phyloP scores from a whole-genome alignment of 306 rosid genomes.

The Sindora glabra region DNA sequence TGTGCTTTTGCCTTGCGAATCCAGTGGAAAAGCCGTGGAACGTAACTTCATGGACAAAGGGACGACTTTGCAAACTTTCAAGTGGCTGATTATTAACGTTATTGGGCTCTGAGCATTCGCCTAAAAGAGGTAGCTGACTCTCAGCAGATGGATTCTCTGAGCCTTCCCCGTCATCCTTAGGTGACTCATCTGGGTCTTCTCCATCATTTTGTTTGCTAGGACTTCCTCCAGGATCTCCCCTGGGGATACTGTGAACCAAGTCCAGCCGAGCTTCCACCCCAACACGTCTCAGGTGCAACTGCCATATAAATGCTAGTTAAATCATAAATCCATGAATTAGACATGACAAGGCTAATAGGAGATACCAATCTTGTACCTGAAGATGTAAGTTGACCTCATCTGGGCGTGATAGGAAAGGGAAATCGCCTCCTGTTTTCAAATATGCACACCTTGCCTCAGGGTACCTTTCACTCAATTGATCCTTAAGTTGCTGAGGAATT shows the following conservation, averaged over 20 bases:
- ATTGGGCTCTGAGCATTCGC: slow-evolving; percentile 61
- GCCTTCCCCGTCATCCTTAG: slow-evolving; percentile 33
- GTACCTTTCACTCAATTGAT: slow-evolving; percentile 81
- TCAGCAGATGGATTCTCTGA: slow-evolving; percentile 40
- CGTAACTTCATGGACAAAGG: slow-evolving; percentile 19
- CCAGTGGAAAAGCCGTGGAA: slow-evolving; percentile 13
- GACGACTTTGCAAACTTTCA: slow-evolving; percentile 25
- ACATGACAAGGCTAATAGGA: neutral
- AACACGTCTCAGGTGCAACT: slow-evolving; percentile 90
- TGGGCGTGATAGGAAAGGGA: slow-evolving; percentile 96
- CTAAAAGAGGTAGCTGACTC: slow-evolving; percentile 38
- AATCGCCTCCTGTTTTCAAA: slow-evolving; percentile 90
- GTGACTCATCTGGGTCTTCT: slow-evolving; percentile 48
- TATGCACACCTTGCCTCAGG: slow-evolving; percentile 83
- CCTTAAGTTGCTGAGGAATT: slow-evolving; percentile 84
- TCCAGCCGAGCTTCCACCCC: slow-evolving; percentile 89
- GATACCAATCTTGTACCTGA: slow-evolving; percentile 48
- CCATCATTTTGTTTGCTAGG: slow-evolving; percentile 48
- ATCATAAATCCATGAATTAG: slow-evolving; percentile 1
- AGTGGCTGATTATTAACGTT: slow-evolving; percentile 42
- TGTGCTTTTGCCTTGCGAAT: slow-evolving; percentile 8
- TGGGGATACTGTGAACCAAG: slow-evolving; percentile 52
- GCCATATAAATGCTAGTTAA: slow-evolving; percentile 16
- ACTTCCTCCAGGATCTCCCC: slow-evolving; percentile 65
- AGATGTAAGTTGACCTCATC: slow-evolving; percentile 98